Conservation (phyloP, 805 yeast genomes). For the Candida parachauliodes region DNA sequence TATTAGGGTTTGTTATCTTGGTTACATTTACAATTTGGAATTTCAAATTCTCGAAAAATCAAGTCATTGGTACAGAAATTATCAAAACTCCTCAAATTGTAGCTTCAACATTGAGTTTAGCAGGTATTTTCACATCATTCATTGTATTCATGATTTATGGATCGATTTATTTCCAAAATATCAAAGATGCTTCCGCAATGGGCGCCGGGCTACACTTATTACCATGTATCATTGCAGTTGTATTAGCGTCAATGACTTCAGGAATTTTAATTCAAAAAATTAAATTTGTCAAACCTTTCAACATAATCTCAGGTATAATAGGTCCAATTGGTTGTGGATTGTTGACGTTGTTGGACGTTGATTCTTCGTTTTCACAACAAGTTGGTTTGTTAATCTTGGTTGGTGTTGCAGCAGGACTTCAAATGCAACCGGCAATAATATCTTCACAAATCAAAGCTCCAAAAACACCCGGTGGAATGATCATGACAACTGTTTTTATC, state of each 20-base stretch:
- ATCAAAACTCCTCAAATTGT: slow-evolving; percentile 33
- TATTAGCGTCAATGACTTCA: slow-evolving; percentile 28
- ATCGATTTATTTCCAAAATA: slow-evolving; percentile 48
- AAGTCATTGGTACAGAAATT: slow-evolving; percentile 46
- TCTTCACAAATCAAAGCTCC: slow-evolving; percentile 50
- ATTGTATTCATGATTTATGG: slow-evolving; percentile 24
- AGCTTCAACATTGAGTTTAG: slow-evolving; percentile 33
- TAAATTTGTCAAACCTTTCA: slow-evolving; percentile 40
- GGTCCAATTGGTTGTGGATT: slow-evolving; percentile 45
- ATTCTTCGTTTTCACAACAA: slow-evolving; percentile 31
- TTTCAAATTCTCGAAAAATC: slow-evolving; percentile 36
- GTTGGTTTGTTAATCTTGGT: slow-evolving; percentile 45
- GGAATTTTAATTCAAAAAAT: slow-evolving; percentile 39
- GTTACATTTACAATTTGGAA: slow-evolving; percentile 42
- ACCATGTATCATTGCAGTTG: slow-evolving; percentile 41
- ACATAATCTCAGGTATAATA: slow-evolving; percentile 24
- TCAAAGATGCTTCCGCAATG: slow-evolving; percentile 38
- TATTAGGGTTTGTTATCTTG: slow-evolving; percentile 32
- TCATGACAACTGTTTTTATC: slow-evolving; percentile 45
- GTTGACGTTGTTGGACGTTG: slow-evolving; percentile 35
- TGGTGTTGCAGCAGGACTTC: slow-evolving; percentile 48
- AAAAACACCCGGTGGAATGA: slow-evolving; percentile 46
- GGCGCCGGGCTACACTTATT: slow-evolving; percentile 44
- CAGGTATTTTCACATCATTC: slow-evolving; percentile 33
- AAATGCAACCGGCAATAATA: slow-evolving; percentile 43